A percentile compares a stretch with the other conserved stretches of the same genome.
phyloP scores from a whole-genome alignment of 169 alveolate species.

The Eimeria acervulina region DNA sequence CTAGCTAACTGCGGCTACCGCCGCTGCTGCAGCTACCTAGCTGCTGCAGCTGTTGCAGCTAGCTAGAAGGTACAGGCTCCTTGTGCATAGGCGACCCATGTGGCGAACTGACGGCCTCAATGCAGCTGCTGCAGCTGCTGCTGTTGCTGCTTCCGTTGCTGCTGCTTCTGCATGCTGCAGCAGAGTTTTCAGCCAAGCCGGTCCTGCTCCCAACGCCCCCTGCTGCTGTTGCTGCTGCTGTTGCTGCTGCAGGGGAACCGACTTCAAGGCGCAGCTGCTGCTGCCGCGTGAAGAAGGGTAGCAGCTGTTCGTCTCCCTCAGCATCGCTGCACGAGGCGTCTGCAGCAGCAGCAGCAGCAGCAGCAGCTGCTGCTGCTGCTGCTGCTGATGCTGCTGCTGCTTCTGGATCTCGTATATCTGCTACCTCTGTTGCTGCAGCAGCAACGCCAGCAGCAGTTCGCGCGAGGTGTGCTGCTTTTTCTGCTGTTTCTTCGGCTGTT shows the following conservation, averaged over 20 bases:
- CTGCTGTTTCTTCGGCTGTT: neutral
- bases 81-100: neutral
- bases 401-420: neutral
- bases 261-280: conserved; percentile 20
- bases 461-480: neutral
- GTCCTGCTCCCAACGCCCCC: neutral
- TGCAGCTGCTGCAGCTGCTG: conserved; percentile 24
- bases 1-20: too few species aligned
- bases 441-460: conserved; percentile 51
- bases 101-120: conserved; percentile 16
- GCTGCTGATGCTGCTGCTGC: conserved; percentile 18
- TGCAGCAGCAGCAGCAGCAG: conserved; percentile 43
- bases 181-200: conserved; percentile 12
- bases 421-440: conserved; percentile 2
- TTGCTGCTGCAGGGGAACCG: conserved; percentile 18
- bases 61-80: neutral
- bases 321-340: conserved; percentile 45
- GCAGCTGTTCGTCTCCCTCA: conserved; percentile 48
- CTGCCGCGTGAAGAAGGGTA: neutral
- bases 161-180: conserved; percentile 49
- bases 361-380: conserved; percentile 45
- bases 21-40: too few species aligned
- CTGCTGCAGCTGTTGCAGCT: neutral
- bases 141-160: conserved; percentile 36
- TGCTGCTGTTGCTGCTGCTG: conserved; percentile 24